A percentile compares a stretch with the other conserved stretches of the same genome.
These are phyloP conservation scores for Moricandia arvensis DNA, from an alignment of 345 rosid species.

Conservation along the genomic window DNA sequence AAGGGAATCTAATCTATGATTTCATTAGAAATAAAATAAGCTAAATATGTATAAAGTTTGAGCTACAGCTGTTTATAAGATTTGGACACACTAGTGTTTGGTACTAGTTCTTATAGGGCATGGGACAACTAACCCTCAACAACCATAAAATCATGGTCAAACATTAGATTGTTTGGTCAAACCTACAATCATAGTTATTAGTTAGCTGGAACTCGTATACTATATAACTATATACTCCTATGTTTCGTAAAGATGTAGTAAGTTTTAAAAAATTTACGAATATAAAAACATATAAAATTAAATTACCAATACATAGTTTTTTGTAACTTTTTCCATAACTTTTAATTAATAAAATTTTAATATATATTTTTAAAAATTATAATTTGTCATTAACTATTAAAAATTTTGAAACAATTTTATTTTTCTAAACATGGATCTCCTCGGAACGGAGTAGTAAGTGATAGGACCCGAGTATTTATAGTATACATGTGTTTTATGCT, in stretches of 20 bases:
- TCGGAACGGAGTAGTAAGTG: no score
- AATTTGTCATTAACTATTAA: no score
- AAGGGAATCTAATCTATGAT: conserved; percentile 24
- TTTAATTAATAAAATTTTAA: no score
- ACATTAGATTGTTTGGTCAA: conserved; percentile 33
- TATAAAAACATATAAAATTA: no score
- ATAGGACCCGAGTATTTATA: neutral
- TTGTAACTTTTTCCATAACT: no score
- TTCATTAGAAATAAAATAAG: neutral
- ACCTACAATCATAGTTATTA: conserved; percentile 28
- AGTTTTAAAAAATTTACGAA: no score
- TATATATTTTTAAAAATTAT: no score
- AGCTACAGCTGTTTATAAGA: conserved; percentile 34
- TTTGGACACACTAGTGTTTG: conserved; percentile 18
- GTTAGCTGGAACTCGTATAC: conserved; percentile 25
- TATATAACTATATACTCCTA: neutral
- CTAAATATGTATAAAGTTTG: neutral
- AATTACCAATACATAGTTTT: no score
- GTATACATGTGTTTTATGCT: neutral
- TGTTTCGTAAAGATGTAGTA: no score
- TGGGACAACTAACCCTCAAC: conserved; percentile 25
- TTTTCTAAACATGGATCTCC: no score
- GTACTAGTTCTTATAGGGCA: conserved; percentile 5
- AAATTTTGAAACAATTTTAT: no score
- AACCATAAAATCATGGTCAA: conserved; percentile 32